Evolutionary conservation across 441 rosid genomes (phyloP).

Genomic region (Erysimum pusillum): DNA sequence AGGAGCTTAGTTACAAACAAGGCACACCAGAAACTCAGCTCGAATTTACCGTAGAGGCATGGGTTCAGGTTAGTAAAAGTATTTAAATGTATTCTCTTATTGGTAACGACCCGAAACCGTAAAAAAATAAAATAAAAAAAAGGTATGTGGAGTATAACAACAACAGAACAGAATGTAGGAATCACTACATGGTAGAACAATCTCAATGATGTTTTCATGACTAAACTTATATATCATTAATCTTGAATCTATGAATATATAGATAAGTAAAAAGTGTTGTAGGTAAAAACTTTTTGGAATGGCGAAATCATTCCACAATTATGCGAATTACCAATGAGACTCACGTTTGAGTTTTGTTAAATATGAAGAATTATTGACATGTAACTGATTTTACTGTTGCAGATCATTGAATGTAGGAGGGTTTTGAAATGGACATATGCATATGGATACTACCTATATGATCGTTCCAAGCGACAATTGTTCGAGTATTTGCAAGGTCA

Average conservation of each 20-base stretch:
- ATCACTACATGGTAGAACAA: background rate
- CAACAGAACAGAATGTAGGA: background rate
- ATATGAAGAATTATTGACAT: background rate
- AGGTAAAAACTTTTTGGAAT: too few species aligned
- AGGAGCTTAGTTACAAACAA: constrained; percentile 50
- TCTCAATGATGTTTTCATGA: background rate
- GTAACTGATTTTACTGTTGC: constrained; percentile 10
- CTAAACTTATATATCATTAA: background rate
- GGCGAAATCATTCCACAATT: background rate
- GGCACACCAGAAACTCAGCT: constrained; percentile 49
- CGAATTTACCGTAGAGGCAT: constrained; percentile 65
- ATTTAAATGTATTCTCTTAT: background rate
- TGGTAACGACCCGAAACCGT: background rate
- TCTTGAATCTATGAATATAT: background rate
- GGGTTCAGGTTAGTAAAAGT: constrained; percentile 60
- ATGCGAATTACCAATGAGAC: background rate
- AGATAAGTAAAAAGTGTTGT: too few species aligned
- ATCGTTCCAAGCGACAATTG: constrained; percentile 28
- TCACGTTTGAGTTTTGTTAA: background rate
- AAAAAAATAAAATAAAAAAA: background rate
- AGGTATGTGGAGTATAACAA: background rate
- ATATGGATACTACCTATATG: constrained; percentile 72
- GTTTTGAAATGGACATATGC: constrained; percentile 79
- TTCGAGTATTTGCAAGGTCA: constrained; percentile 50
- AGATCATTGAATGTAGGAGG: constrained; percentile 79